These are phyloP conservation scores for Solanum chacoense DNA, from an alignment of 305 asterid genomes.

Conservation along the genomic window DNA sequence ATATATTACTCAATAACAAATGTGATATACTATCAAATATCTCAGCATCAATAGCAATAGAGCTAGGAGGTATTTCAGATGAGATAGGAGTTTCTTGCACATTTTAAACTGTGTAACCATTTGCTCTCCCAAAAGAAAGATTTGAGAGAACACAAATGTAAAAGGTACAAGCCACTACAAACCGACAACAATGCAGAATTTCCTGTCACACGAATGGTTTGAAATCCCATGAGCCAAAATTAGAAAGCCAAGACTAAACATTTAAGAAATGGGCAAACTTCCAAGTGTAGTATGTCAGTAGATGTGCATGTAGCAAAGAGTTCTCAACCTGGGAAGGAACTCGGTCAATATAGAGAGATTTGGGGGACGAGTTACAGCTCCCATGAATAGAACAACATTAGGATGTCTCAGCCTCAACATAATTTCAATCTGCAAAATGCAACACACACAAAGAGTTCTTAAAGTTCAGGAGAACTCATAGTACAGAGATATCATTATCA, in stretches of 20 bases:
- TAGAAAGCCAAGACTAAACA: not conserved
- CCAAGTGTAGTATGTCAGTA: not conserved
- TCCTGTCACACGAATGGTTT: not conserved
- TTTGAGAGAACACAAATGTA: not conserved
- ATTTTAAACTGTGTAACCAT: not conserved
- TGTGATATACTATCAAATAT: not conserved
- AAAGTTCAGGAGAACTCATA: slow-evolving; percentile 1
- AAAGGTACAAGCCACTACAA: not conserved
- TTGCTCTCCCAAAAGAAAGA: not conserved
- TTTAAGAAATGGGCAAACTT: not conserved
- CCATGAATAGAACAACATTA: slow-evolving; percentile 93
- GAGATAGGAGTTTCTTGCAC: not conserved
- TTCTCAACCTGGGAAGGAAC: slow-evolving; percentile 72
- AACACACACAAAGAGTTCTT: not conserved
- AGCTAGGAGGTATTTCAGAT: not conserved
- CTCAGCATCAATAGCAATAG: not conserved
- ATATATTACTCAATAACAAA: not conserved
- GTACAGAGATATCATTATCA: not conserved
- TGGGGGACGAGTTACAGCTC: slow-evolving; percentile 94
- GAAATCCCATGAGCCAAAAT: not conserved
- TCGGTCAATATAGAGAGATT: slow-evolving; percentile 92
- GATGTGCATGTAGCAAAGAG: not conserved
- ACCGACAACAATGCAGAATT: not conserved
- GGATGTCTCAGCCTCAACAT: slow-evolving; percentile 98
- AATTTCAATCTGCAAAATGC: slow-evolving; percentile 64